Evolutionary conservation across 164 flowering plant species (phyloP).

Genomic region (Magnolia officinalis): DNA sequence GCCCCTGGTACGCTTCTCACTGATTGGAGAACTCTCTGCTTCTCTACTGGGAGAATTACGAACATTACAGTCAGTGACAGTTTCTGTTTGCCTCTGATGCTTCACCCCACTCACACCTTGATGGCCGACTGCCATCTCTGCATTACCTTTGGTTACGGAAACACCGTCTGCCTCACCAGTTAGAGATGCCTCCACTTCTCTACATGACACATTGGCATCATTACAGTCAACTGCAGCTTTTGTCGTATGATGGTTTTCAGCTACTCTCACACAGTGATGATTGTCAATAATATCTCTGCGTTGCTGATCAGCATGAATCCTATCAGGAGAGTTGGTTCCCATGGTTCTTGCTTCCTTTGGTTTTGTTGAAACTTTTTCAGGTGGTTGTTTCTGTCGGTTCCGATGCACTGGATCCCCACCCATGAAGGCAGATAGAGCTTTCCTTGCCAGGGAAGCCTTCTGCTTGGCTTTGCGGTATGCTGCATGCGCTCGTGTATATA

Average conservation of each 20-base stretch:
- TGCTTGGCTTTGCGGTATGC: conserved; percentile 32
- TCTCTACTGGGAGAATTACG: conserved; percentile 4
- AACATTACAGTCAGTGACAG: background rate
- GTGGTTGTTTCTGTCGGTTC: background rate
- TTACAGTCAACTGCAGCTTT: conserved; percentile 1
- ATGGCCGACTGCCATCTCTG: background rate
- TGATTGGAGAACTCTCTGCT: background rate
- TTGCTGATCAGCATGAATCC: background rate
- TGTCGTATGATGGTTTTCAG: conserved; percentile 8
- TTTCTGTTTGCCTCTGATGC: background rate
- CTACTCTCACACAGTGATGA: background rate
- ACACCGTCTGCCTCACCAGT: background rate
- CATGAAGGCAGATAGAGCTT: conserved; percentile 34
- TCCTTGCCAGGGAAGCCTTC: conserved; percentile 36
- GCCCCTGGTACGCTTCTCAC: background rate
- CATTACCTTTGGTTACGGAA: conserved; percentile 1
- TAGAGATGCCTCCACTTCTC: background rate
- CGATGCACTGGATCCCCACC: conserved; percentile 7
- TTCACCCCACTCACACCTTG: background rate
- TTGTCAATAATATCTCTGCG: background rate
- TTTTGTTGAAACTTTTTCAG: background rate
- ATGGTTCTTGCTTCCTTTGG: conserved; percentile 6
- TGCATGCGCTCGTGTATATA: conserved; percentile 43
- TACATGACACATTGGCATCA: background rate
- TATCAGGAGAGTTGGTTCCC: background rate